These are phyloP conservation scores for Polytrichum commune DNA, from an alignment of 225 moss, liverwort and hornwort species.

Conservation along the genomic window DNA sequence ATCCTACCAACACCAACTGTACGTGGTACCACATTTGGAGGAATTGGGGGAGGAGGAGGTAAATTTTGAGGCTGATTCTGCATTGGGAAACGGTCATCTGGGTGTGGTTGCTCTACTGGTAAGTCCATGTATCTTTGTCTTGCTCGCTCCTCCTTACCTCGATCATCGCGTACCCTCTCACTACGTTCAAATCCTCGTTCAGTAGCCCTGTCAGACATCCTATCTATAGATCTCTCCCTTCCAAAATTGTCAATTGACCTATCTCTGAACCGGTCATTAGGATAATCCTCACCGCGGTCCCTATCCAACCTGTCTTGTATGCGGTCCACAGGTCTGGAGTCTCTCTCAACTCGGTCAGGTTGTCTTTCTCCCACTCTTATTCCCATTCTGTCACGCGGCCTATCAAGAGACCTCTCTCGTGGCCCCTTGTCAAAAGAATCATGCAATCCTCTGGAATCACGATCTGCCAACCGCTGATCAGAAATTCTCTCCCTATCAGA, in stretches of 20 bases:
- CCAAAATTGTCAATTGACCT: constrained; percentile 77
- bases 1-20: constrained; percentile 55
- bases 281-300: constrained; percentile 78
- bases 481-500: constrained; percentile 69
- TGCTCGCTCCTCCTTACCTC: constrained; percentile 73
- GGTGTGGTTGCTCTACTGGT: constrained; percentile 76
- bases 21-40: constrained; percentile 82
- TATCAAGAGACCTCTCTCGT: constrained; percentile 49
- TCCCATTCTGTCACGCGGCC: constrained; percentile 41
- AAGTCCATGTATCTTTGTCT: constrained; percentile 68
- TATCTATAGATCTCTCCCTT: constrained; percentile 81
- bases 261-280: constrained; percentile 75
- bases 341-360: constrained; percentile 69
- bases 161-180: constrained; percentile 74
- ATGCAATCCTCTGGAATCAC: constrained; percentile 61
- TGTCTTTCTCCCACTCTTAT: constrained; percentile 72
- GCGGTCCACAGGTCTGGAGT: constrained; percentile 63
- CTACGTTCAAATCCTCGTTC: constrained; percentile 78
- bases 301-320: constrained; percentile 64
- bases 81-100: constrained; percentile 95
- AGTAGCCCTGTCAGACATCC: constrained; percentile 52
- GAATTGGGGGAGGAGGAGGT: constrained; percentile 90
- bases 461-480: constrained; percentile 60
- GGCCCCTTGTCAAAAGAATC: constrained; percentile 73
- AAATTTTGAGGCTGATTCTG: constrained; percentile 80